Base-by-base conservation (phyloP, 2,329 filamentous ascomycete genomes). In the Thermomyces lanuginosus region DNA sequence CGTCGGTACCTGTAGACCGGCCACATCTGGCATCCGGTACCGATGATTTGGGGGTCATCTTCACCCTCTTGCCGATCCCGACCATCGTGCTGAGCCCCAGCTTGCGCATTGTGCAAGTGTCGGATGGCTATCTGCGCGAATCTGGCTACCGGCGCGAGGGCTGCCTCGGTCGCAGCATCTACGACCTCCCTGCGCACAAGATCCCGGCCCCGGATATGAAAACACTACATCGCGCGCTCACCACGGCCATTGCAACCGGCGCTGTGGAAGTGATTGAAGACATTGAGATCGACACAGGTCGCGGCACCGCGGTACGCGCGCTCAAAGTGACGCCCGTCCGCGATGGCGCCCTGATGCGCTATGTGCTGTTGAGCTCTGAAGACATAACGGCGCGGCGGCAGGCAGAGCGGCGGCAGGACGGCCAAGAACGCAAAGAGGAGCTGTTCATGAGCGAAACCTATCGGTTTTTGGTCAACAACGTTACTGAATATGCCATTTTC, bases 401-500 rank as follows among this genome's bases (percentile, higher is more conserved):
- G 29, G n/a, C n/a, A n/a, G n/a, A n/a, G n/a, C n/a, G n/a, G n/a
- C n/a, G n/a, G n/a, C n/a, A n/a, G n/a, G n/a, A n/a, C n/a, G n/a
- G n/a, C n/a, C 23, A 33, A 21, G 27, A 15, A 24, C 27, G 27
- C 11, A 29, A 27, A 22, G 31, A 33, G 24, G 55, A 61, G 28
- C 41, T 58, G 28, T 60, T 63, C 39, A 45, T 53, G 27, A 62
- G 61, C 37, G 64, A 69, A 37, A 61, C 60, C 4, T 72, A 72
- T 41, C 64, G 65, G n/a, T 65, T 72, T 20, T 52, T 76, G 16
- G 56, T 74, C 18, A 63, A 73, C 35, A 66, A 62, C 0, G 64
- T 72, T 38, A 69, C 65, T 44, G 66, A 72, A 34, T 72, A 71
- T 37, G 68, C 68, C 31, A 73, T 73, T 33, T 75, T 72, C 40